Conservation (phyloP, 164 flowering plant genomes). For the Warburgia ugandensis region DNA sequence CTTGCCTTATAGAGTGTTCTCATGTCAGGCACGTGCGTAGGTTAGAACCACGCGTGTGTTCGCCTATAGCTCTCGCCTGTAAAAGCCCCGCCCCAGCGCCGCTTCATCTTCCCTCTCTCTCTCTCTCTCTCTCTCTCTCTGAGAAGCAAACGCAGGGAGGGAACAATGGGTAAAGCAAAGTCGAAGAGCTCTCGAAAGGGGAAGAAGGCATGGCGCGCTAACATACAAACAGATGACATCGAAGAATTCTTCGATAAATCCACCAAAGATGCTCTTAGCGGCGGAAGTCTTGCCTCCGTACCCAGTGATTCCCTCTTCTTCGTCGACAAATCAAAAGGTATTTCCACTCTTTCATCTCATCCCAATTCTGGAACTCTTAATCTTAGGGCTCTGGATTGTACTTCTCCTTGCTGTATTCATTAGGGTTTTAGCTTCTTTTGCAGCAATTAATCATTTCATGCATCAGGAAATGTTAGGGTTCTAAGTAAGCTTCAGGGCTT, state of each 20-base stretch:
- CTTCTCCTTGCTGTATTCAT: too few relatives aligned
- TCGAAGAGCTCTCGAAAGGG: constrained; percentile 76
- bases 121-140: neutral
- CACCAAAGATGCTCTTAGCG: constrained; percentile 85
- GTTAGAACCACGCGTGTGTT: too few relatives aligned
- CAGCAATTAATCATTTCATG: too few relatives aligned
- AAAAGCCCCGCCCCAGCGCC: neutral
- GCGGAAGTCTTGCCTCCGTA: constrained; percentile 56
- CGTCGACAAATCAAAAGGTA: constrained; percentile 79
- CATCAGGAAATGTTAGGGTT: too few relatives aligned
- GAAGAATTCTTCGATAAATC: constrained; percentile 70
- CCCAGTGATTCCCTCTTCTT: constrained; percentile 72
- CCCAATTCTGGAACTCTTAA: too few relatives aligned
- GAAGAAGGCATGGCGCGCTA: constrained; percentile 95
- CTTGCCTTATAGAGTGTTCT: too few relatives aligned
- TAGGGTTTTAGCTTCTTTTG: too few relatives aligned
- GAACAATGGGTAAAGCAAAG: constrained; percentile 60
- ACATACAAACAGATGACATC: constrained; percentile 76
- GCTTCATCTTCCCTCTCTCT: neutral
- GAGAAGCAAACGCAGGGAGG: neutral
- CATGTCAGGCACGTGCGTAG: too few relatives aligned
- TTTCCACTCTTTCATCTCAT: too few relatives aligned
- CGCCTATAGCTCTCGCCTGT: neutral
- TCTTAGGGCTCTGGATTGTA: too few relatives aligned
- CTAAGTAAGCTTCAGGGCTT: too few relatives aligned